These are phyloP conservation scores for Pythium folliculosum DNA, from an alignment of 352 stramenopile genomes.

Conservation along the genomic window DNA sequence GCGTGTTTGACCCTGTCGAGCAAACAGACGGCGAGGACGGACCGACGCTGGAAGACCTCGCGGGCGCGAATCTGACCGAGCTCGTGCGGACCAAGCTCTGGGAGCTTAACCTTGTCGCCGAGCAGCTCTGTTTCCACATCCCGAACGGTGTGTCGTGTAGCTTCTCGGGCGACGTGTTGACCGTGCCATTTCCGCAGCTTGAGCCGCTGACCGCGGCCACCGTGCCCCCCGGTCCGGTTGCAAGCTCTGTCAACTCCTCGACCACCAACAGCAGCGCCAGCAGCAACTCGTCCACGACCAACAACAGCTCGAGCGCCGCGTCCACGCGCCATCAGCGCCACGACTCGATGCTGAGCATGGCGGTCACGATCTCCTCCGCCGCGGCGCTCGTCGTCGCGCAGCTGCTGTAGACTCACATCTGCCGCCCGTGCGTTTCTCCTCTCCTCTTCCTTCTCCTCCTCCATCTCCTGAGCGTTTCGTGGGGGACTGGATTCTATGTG, in stretches of 20 bases:
- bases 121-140: conserved; percentile 22
- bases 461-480: no score
- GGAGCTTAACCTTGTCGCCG: conserved; percentile 8
- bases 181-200: conserved; percentile 13
- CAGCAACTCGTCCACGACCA: conserved; percentile 2
- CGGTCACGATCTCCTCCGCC: neutral
- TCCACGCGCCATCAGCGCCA: neutral
- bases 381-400: conserved; percentile 1
- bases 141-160: conserved; percentile 18
- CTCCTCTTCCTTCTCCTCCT: neutral
- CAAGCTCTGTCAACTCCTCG: neutral
- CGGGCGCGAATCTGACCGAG: conserved; percentile 4
- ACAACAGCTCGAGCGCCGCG: conserved; percentile 3
- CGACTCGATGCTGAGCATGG: neutral
- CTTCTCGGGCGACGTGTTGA: conserved; percentile 11
- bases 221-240: neutral
- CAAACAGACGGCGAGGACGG: neutral
- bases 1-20: neutral
- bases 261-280: neutral
- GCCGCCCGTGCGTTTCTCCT: neutral
- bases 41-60: neutral
- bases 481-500: no score
- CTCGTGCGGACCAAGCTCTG: conserved; percentile 13
- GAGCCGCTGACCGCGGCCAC: neutral
- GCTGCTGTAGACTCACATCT: neutral